phyloP scores from a whole-genome alignment of 2,329 filamentous ascomycete genomes.

The Trichocomaceae sp. region DNA sequence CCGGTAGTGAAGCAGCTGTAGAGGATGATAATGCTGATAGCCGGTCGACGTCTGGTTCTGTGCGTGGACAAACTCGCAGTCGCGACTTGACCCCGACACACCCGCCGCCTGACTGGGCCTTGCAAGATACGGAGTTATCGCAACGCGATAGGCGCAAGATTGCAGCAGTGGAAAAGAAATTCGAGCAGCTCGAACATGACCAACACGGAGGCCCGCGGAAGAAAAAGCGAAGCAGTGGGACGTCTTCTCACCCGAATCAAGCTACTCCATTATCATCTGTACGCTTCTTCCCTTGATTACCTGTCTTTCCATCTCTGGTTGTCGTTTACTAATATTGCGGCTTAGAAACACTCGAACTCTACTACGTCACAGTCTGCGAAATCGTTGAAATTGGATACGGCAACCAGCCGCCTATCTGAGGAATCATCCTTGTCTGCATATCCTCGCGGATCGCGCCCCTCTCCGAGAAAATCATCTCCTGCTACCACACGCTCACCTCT shows the following conservation, averaged over 20 bases:
- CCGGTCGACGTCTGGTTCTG: constrained; percentile 53
- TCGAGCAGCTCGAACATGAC: constrained; percentile 54
- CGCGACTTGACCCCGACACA: constrained; percentile 56
- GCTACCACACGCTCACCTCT: constrained; percentile 20
- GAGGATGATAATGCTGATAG: constrained; percentile 50
- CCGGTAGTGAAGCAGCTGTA: constrained; percentile 50
- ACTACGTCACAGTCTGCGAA: constrained; percentile 13
- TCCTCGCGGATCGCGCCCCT: background rate
- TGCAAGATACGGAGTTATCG: constrained; percentile 49
- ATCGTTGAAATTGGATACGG: constrained; percentile 27
- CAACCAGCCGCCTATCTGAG: background rate
- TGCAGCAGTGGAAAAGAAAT: constrained; percentile 56
- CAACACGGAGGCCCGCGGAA: constrained; percentile 37
- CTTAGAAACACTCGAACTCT: constrained; percentile 31
- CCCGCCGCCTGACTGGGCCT: constrained; percentile 41
- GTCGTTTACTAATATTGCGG: background rate
- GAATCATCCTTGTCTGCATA: background rate
- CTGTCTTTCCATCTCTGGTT: background rate
- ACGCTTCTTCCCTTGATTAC: background rate
- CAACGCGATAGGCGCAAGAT: constrained; percentile 58
- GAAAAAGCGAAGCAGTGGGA: constrained; percentile 52
- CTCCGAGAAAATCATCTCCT: constrained; percentile 2
- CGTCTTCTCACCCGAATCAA: constrained; percentile 48
- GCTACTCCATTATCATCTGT: constrained; percentile 25
- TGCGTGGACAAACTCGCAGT: constrained; percentile 50